A percentile compares a stretch with the other conserved stretches of the same genome.
Evolutionary conservation across 352 stramenopile genomes (phyloP).

Genomic region (Phytophthora citricola): DNA sequence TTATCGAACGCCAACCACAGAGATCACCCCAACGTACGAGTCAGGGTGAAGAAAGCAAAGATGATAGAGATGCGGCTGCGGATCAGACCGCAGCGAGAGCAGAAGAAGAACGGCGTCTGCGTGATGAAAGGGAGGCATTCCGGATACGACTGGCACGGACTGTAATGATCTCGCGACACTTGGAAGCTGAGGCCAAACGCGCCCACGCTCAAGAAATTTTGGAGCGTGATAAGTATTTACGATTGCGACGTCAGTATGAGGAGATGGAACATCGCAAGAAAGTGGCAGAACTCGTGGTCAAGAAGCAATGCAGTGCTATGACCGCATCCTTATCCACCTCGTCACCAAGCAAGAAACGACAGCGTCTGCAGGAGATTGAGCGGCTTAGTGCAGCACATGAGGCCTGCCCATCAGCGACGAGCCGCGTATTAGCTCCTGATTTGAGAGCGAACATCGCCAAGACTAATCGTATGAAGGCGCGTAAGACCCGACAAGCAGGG

Average conservation of each 20-base stretch:
- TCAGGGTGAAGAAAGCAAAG: conserved; percentile 23
- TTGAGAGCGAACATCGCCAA: conserved; percentile 1
- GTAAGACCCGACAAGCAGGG: conserved; percentile 3
- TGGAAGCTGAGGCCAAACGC: conserved; percentile 46
- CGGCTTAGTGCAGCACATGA: conserved; percentile 53
- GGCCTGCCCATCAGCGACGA: conserved; percentile 18
- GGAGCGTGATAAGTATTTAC: conserved; percentile 60
- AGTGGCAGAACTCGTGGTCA: conserved; percentile 62
- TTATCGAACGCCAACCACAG: background rate
- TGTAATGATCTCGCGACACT: conserved; percentile 45
- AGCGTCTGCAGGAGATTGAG: conserved; percentile 53
- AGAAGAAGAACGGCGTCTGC: conserved; percentile 30
- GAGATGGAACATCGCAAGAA: conserved; percentile 67
- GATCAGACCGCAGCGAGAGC: conserved; percentile 10
- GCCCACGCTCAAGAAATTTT: conserved; percentile 41
- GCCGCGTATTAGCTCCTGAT: conserved; percentile 10
- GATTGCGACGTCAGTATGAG: conserved; percentile 44
- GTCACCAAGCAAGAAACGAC: conserved; percentile 41
- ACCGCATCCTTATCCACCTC: conserved; percentile 36
- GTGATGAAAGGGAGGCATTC: conserved; percentile 55
- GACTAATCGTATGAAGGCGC: conserved; percentile 1
- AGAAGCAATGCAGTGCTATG: conserved; percentile 67
- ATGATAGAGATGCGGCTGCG: conserved; percentile 19
- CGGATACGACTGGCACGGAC: conserved; percentile 73
- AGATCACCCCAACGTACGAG: background rate